Conservation (phyloP, 164 flowering plant genomes). For the Vitis rotundifolia region DNA sequence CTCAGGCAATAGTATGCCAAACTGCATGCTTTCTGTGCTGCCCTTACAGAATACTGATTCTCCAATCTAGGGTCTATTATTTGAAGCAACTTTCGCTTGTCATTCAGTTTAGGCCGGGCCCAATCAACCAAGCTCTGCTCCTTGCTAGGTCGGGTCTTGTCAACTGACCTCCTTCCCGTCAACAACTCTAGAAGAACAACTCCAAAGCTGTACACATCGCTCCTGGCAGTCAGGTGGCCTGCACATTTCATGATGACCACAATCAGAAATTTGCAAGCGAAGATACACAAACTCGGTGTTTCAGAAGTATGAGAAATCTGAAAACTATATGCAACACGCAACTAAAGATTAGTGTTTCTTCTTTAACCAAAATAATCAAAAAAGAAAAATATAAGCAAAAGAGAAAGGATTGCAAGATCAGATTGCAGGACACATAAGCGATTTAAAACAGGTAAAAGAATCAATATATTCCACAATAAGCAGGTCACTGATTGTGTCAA, state of each 20-base stretch:
- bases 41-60: conserved; percentile 79
- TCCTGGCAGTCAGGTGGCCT: conserved; percentile 95
- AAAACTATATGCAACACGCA: too few relatives aligned
- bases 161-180: conserved; percentile 88
- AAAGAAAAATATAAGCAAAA: too few relatives aligned
- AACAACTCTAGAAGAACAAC: conserved; percentile 92
- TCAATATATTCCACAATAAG: too few relatives aligned
- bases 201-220: conserved; percentile 97
- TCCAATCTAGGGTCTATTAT: conserved; percentile 91
- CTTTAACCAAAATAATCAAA: too few relatives aligned
- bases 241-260: conserved; percentile 17
- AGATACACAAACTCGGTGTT: too few relatives aligned
- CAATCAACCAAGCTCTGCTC: conserved; percentile 96
- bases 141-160: conserved; percentile 87
- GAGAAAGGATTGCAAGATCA: too few relatives aligned
- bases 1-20: conserved; percentile 94
- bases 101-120: conserved; percentile 94
- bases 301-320: too few relatives aligned
- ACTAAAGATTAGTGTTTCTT: too few relatives aligned
- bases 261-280: background rate
- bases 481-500: too few relatives aligned
- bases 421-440: too few relatives aligned
- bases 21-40: conserved; percentile 96
- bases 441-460: too few relatives aligned
- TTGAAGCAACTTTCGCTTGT: conserved; percentile 85